Evolutionary conservation across 2,329 filamentous ascomycete genomes (phyloP), one percentile per base, ranked within the genome.

Genomic region (Orbilia ellipsospora): DNA sequence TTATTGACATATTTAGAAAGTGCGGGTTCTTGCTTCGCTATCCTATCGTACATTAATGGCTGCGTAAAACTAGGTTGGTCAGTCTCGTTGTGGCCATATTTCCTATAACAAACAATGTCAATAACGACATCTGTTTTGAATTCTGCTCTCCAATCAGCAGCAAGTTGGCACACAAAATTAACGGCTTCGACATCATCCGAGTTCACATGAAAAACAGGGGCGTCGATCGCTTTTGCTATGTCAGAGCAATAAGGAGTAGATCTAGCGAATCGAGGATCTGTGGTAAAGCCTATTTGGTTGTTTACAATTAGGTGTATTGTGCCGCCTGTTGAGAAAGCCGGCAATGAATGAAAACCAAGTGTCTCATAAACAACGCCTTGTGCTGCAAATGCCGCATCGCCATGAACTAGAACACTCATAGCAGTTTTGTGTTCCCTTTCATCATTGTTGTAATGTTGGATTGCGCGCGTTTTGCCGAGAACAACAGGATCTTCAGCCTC

Each of bases 271-370:
- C 95, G 93, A 79, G 95, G 95, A 82, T 99, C 95, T 20, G 95
- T 99, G 64, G 95, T 99, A 87, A 99, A 99, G 83, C 95, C 95
- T 83, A 99, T 99, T 87, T 99, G 95, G 88, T 99, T 99, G 89
- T 99, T 99, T 80, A 98, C 94, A 73, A 99, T 90, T 78, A 99
- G 87, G 84, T 99, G 95, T 80, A 99, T 92, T 72, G 95, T 99
- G 82, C 95, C 95, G 80, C 95, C 95, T 64, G 95, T 98, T 57
- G 96, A 97, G 86, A 97, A 99, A 79, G 92, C 92, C 31, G 95
- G 95, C 44, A 99, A 89, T 62, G 93, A 91, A 85, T 97, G 92
- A 89, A 99, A 97, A 78, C 95, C 95, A 84, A 99, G 92, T 81
- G 94, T 98, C 85, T 99, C 95, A 84, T 99, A 99, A 77, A 99